These are phyloP conservation scores for Leishmania tropica DNA, from an alignment of 208 protist genomes.

Conservation along the genomic window DNA sequence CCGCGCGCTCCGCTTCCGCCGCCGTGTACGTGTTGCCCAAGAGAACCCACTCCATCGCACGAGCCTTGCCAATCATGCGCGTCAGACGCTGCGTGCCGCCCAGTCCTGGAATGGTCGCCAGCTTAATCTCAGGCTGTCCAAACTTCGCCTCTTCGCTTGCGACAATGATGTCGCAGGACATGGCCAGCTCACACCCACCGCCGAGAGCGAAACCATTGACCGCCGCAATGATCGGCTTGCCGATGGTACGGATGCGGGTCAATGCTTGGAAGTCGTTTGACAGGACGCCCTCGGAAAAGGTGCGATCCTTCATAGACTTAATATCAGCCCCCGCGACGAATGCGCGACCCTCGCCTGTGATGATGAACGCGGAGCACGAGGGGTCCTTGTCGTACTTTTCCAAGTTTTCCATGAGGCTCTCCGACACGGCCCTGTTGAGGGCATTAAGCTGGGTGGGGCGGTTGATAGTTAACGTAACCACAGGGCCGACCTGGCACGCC, in stretches of 20 bases:
- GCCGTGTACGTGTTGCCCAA: slow-evolving; percentile 85
- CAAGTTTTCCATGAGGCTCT: slow-evolving; percentile 67
- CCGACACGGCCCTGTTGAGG: slow-evolving; percentile 84
- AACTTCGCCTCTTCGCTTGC: slow-evolving; percentile 85
- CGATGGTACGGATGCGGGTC: slow-evolving; percentile 52
- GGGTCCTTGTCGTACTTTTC: slow-evolving; percentile 85
- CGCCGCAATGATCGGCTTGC: slow-evolving; percentile 89
- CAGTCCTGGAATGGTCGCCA: slow-evolving; percentile 94
- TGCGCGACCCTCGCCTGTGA: slow-evolving; percentile 94
- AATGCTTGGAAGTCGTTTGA: slow-evolving; percentile 77
- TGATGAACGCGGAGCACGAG: slow-evolving; percentile 83
- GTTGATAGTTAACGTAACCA: slow-evolving; percentile 92
- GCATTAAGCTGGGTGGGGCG: slow-evolving; percentile 95
- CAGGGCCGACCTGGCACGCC: slow-evolving; percentile 48
- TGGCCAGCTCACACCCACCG: slow-evolving; percentile 93
- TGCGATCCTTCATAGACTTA: slow-evolving; percentile 91
- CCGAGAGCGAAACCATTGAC: slow-evolving; percentile 92
- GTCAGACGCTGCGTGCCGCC: slow-evolving; percentile 94
- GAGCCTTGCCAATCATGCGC: slow-evolving; percentile 87
- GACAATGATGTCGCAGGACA: slow-evolving; percentile 92
- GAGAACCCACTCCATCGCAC: slow-evolving; percentile 94
- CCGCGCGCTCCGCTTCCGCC: slow-evolving; percentile 74
- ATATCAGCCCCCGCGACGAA: slow-evolving; percentile 98
- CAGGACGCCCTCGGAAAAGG: slow-evolving; percentile 78
- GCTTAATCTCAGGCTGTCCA: slow-evolving; percentile 92